Base-by-base conservation (phyloP, 2,329 filamentous ascomycete genomes). In the Ophiostoma piceae region DNA sequence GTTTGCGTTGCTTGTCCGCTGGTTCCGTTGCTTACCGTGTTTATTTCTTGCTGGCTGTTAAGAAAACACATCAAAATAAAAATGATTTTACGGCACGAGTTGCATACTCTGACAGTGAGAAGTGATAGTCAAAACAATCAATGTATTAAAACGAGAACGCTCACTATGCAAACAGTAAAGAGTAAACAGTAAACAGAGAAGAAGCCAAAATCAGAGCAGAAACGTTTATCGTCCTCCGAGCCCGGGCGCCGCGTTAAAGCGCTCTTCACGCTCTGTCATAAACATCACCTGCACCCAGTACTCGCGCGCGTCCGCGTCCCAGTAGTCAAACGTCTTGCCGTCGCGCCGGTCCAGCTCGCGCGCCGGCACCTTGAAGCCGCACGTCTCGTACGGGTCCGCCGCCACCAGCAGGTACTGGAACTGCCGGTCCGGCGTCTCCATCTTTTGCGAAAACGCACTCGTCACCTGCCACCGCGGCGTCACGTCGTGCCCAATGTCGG, bases 281-380 rank as follows among this genome's bases (percentile, higher is more conserved):
- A 98, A 99, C 84, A 98, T 91, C 74, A 99, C 86, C 83, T 98
- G 95, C 57, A 97, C 87, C 92, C 93, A 98, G 78, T 96, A 99
- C 82, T 98, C 94, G 84, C 96, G 97, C 73, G 90, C 88, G 79
- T 99, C 95, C 72, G 90, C 89, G 80, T 99, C 95, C 84, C 94
- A 99, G 89, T 94, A 98, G 69, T 88, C 90, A 86, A 94, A 99
- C 80, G 94, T 95, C 76, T 90, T 87, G 70, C 92, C 94, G 74
- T 96, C 93, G 32, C 91, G 86, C 75, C 93, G 87, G 81, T 99
- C 95, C 71, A 99, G 88, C 83, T 98, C 95, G 71, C 92, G 85
- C 5, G 94, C 92, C 79, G 97, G 95, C 69, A 99, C 84, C 84
- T 99, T 99, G 80, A 99, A 98, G 4, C 88, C 92, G 79, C 94